Conservation (phyloP, 2,329 filamentous ascomycete species). For the Catunica adiposa region DNA sequence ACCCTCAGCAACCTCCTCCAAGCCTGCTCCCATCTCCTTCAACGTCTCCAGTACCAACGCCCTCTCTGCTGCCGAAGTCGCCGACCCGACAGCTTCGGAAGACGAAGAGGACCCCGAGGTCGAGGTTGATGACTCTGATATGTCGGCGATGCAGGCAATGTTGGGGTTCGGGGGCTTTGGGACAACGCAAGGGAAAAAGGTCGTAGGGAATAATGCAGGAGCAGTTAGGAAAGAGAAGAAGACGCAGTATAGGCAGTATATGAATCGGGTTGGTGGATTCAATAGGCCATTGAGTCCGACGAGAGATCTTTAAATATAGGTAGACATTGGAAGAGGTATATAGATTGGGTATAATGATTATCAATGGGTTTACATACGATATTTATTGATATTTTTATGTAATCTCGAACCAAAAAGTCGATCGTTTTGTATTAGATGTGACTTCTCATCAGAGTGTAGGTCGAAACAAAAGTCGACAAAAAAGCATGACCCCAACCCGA, state of each 20-base stretch:
- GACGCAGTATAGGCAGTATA: constrained; percentile 91
- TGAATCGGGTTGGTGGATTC: constrained; percentile 72
- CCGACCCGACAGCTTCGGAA: constrained; percentile 17
- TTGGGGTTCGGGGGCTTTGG: constrained; percentile 85
- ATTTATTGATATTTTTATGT: no score
- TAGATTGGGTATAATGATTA: no score
- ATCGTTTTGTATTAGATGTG: no score
- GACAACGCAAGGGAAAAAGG: constrained; percentile 75
- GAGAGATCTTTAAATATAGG: constrained; percentile 16
- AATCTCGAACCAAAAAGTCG: no score
- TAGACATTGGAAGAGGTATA: not conserved
- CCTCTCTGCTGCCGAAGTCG: not conserved
- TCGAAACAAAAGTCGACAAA: not conserved
- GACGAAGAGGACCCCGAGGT: constrained; percentile 32
- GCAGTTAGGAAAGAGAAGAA: constrained; percentile 83
- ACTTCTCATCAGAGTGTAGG: not conserved
- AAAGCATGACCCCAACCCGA: constrained; percentile 14
- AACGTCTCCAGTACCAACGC: constrained; percentile 17
- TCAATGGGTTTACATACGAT: no score
- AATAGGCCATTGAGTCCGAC: constrained; percentile 56
- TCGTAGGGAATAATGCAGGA: constrained; percentile 72
- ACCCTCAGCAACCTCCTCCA: constrained; percentile 20
- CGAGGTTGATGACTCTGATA: constrained; percentile 46
- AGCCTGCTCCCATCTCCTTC: constrained; percentile 21
- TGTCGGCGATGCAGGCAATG: constrained; percentile 60